A percentile compares a stretch with the other conserved stretches of the same genome.
These are phyloP conservation scores for Tubosaeta sp. DNA, from an alignment of 768 basidiomycete species.

Conservation along the genomic window DNA sequence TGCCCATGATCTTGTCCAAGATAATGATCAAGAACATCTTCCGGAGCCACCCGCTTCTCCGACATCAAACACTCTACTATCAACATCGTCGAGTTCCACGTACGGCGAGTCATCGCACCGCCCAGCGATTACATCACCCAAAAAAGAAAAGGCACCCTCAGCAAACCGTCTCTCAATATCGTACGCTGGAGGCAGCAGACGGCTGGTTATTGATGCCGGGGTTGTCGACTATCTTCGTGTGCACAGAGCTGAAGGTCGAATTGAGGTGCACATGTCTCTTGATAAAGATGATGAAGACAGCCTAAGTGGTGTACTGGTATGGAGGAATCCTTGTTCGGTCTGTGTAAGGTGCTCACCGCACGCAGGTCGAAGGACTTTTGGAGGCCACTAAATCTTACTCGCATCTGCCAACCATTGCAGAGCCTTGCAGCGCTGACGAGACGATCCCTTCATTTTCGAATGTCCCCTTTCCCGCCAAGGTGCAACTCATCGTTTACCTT, in stretches of 20 bases:
- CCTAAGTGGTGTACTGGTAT: conserved; percentile 73
- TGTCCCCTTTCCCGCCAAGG: conserved; percentile 44
- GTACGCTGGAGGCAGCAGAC: conserved; percentile 83
- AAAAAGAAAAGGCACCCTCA: conserved; percentile 51
- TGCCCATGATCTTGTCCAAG: conserved; percentile 10
- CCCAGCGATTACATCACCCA: conserved; percentile 24
- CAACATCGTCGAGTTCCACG: conserved; percentile 33
- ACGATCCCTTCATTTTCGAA: conserved; percentile 74
- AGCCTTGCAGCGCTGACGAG: conserved; percentile 43
- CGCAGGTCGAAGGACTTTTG: conserved; percentile 70
- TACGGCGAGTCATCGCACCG: conserved; percentile 43
- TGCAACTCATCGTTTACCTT: conserved; percentile 72
- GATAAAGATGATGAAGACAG: conserved; percentile 50
- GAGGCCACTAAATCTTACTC: conserved; percentile 69
- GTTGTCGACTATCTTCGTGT: conserved; percentile 80
- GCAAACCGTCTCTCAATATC: conserved; percentile 91
- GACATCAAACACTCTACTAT: conserved; percentile 44
- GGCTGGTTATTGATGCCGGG: conserved; percentile 86
- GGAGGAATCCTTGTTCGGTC: conserved; percentile 23
- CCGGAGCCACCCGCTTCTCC: conserved; percentile 60
- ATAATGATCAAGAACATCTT: conserved; percentile 41
- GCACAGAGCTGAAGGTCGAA: conserved; percentile 75
- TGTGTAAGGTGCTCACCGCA: conserved; percentile 6
- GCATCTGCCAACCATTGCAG: conserved; percentile 46
- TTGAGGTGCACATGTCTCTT: conserved; percentile 73